These are phyloP conservation scores for Aspergillus homomorphus DNA, from an alignment of 495 filamentous ascomycete genomes.

Conservation along the genomic window DNA sequence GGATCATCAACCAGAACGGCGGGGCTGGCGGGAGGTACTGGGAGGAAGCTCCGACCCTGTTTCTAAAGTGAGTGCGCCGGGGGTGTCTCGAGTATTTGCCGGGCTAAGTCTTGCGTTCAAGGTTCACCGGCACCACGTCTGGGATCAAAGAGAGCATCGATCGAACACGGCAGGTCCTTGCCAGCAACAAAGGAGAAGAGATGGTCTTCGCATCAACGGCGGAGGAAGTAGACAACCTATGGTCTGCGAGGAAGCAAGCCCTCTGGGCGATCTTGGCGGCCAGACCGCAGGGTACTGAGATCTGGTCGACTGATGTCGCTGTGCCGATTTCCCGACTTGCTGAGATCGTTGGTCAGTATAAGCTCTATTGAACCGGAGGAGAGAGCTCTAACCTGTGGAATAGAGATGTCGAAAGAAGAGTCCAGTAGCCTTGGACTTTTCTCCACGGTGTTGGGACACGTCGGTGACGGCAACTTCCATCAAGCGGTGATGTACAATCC, in stretches of 20 bases:
- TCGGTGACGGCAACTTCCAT: constrained; percentile 89
- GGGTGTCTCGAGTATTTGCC: too few species aligned
- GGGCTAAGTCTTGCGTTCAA: neutral
- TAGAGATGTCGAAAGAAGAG: constrained; percentile 77
- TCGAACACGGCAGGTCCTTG: constrained; percentile 62
- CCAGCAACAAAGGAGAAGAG: constrained; percentile 52
- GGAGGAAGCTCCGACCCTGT: constrained; percentile 75
- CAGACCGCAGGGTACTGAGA: constrained; percentile 52
- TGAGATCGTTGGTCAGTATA: constrained; percentile 63
- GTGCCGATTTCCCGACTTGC: constrained; percentile 78
- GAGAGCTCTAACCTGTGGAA: neutral
- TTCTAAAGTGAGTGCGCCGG: constrained; percentile 85
- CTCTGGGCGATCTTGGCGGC: constrained; percentile 56
- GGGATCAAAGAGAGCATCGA: constrained; percentile 75
- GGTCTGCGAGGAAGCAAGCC: constrained; percentile 80
- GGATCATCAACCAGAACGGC: constrained; percentile 71
- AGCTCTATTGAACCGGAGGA: constrained; percentile 17
- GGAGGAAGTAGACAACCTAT: constrained; percentile 67
- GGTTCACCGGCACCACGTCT: constrained; percentile 67
- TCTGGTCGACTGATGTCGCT: constrained; percentile 79
- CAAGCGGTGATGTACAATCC: constrained; percentile 71
- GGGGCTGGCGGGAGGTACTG: constrained; percentile 66
- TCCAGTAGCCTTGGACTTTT: constrained; percentile 77
- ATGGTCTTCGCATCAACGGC: constrained; percentile 73
- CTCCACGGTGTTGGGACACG: constrained; percentile 74